Base-by-base conservation (phyloP, 345 rosid species). In the Syzygium aromaticum region DNA sequence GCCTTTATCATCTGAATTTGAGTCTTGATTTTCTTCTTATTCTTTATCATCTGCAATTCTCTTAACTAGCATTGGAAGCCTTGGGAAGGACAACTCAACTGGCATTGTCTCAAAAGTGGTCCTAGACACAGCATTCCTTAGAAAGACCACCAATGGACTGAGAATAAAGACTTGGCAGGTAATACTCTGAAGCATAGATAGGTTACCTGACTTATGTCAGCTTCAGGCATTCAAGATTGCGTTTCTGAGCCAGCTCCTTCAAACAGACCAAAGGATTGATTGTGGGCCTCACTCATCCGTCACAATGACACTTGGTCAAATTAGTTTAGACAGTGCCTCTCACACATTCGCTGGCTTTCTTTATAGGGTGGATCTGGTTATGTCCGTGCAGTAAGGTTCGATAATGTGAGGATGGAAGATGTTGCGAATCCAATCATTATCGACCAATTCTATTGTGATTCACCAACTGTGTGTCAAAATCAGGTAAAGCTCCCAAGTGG, bases 141-240 rank as follows among this genome's bases (percentile, higher is more conserved):
- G 88, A 63, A 96, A 96, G 88, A 94, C 99, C 54, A 92, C 95
- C 40, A 98, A 95, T 87, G 99, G 99, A 67, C 92, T 98, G 88
- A 95, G 99, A 92, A 98, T 98, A 87, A 98, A 98, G 90, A 96
- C 99, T 59, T 98, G 98, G 98, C 99, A 98, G 99, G 99, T 96
- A 92, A 90, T 67, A 84, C 53, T 57, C 14, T 0, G 27, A 38
- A 73, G 80, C 49, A 38, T 73, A 17, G 49, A 0, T 19, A 73
- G 80, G 80, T 33, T 33, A 9, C 9, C 49, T 38, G 80, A 73
- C 14, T 73, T 38, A 73, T 73, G 7, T 73, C 80, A 73, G 49
- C 49, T 33, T 73, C 80, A 73, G 49, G 80, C 80, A 73, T 73
- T 73, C 25, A 11, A 33, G 27, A 73, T 73, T 73, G 82, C 27